These are phyloP conservation scores for Gyrodon lividus DNA, from an alignment of 768 basidiomycete genomes.

Conservation along the genomic window DNA sequence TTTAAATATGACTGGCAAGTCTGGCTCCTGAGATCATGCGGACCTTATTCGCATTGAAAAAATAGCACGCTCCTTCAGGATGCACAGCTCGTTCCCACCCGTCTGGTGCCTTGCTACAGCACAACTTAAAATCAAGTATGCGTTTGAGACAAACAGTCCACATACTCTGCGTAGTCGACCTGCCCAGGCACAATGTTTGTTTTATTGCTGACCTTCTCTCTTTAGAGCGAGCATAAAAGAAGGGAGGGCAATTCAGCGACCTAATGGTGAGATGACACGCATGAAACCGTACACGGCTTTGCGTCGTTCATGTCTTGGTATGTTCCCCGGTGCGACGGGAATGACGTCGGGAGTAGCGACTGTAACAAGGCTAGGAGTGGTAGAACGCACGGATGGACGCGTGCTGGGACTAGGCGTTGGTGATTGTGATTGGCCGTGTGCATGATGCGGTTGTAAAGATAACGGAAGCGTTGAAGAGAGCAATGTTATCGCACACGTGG, in stretches of 20 bases:
- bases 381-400: not conserved
- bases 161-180: not conserved
- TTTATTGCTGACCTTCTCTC: not conserved
- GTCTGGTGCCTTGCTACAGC: not conserved
- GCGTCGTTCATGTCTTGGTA: not conserved
- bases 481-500: not conserved
- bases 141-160: not conserved
- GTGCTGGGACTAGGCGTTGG: not conserved
- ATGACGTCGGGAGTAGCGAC: not conserved
- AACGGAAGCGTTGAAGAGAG: not conserved
- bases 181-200: not conserved
- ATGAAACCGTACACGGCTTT: not conserved
- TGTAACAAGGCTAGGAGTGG: not conserved
- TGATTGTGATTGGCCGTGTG: not conserved
- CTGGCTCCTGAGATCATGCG: not conserved
- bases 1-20: too few relatives aligned
- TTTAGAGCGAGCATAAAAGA: not conserved
- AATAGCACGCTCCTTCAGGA: conserved; percentile 4
- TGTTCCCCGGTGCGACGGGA: not conserved
- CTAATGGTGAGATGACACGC: not conserved
- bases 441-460: not conserved
- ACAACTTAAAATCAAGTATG: not conserved
- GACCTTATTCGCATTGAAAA: not conserved
- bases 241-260: not conserved
- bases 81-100: conserved; percentile 1